Percentiles rank a stretch among this genome's conserved stretches.
Evolutionary conservation across 331 rosid genomes (phyloP).

Genomic region (Malus hybrid): DNA sequence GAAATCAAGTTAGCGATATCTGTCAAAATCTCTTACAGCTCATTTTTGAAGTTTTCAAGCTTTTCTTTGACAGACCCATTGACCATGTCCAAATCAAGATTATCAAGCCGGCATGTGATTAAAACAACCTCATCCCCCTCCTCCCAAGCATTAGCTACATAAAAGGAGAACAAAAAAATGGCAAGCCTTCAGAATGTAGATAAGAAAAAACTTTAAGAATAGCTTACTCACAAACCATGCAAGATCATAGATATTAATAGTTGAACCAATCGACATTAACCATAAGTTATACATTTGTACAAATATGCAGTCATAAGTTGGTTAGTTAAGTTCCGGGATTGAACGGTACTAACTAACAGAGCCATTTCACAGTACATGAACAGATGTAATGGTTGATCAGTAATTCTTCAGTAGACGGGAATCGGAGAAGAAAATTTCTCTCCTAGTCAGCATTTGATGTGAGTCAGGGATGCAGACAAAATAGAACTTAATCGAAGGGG

Average conservation of each 20-base stretch:
- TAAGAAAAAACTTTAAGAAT: background rate
- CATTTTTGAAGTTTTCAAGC: conserved; percentile 61
- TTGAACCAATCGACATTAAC: background rate
- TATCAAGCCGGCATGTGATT: conserved; percentile 78
- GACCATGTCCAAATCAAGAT: conserved; percentile 58
- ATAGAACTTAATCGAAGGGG: background rate
- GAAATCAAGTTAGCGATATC: conserved; percentile 1
- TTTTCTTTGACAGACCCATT: conserved; percentile 41
- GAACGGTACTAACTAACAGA: background rate
- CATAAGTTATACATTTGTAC: background rate
- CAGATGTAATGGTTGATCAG: no score
- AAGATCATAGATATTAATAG: background rate
- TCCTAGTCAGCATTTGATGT: no score
- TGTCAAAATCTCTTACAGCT: conserved; percentile 48
- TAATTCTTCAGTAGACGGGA: no score
- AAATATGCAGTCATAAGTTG: background rate
- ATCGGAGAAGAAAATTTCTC: no score
- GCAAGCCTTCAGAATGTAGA: conserved; percentile 3
- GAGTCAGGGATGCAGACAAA: no score
- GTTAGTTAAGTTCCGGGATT: background rate
- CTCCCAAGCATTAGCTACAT: conserved; percentile 96
- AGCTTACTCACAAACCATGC: background rate
- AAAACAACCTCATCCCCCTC: conserved; percentile 88
- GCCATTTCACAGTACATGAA: background rate
- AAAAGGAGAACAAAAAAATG: background rate